phyloP scores from a whole-genome alignment of 345 rosid genomes.

The Eutrema japonicum region DNA sequence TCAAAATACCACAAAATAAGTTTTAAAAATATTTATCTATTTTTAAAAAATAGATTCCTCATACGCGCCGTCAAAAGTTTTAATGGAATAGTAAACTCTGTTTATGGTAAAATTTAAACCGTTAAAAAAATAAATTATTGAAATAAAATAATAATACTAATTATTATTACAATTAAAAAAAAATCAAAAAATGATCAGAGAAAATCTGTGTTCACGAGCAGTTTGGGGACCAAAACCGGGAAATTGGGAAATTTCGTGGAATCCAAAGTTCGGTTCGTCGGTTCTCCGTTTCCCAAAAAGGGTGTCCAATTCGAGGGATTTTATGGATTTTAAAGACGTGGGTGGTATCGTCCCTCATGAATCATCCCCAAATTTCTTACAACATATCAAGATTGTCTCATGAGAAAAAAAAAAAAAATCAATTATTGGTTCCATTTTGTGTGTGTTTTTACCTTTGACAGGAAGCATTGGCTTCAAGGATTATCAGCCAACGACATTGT shows the following conservation, averaged over 20 bases:
- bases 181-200: conserved; percentile 17
- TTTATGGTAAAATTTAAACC: no score
- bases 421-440: conserved; percentile 1
- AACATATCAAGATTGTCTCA: no score
- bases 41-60: no score
- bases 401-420: not conserved
- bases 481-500: conserved; percentile 54
- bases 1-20: no score
- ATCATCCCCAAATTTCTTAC: not conserved
- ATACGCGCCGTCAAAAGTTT: no score
- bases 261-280: conserved; percentile 43
- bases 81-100: no score
- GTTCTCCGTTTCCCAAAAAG: conserved; percentile 45
- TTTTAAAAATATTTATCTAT: no score
- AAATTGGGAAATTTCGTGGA: conserved; percentile 42
- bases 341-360: conserved; percentile 45
- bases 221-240: conserved; percentile 41
- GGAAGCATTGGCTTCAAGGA: conserved; percentile 65
- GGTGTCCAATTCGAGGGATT: conserved; percentile 35
- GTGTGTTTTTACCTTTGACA: conserved; percentile 38
- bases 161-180: no score
- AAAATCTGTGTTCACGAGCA: conserved; percentile 44
- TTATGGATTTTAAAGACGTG: conserved; percentile 43
- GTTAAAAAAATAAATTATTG: no score
- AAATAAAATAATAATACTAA: no score